Percentiles rank a stretch among this genome's conserved stretches.
Evolutionary conservation across 345 rosid genomes (phyloP).

Genomic region (Linum trigynum): DNA sequence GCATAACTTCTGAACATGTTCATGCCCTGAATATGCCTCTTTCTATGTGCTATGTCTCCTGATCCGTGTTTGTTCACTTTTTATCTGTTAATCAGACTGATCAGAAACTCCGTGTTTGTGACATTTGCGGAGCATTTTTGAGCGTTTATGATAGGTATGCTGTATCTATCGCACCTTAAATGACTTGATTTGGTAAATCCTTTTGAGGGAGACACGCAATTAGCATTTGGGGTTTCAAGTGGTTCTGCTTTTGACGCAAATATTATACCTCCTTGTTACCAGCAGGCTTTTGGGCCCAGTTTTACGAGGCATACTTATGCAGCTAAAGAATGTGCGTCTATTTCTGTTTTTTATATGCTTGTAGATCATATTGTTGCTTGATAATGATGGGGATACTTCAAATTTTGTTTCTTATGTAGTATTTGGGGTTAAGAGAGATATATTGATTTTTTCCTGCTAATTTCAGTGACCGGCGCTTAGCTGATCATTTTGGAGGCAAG

Average conservation of each 20-base stretch:
- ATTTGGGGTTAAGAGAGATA: slow-evolving; percentile 7
- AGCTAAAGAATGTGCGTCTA: slow-evolving; percentile 99
- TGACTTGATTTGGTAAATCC: slow-evolving; percentile 9
- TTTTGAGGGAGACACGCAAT: slow-evolving; percentile 38
- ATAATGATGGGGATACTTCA: slow-evolving; percentile 25
- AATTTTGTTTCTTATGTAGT: slow-evolving; percentile 1
- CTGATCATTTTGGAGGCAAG: slow-evolving; percentile 99
- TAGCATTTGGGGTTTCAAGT: slow-evolving; percentile 71
- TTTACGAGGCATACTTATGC: slow-evolving; percentile 99
- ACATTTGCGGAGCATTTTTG: slow-evolving; percentile 98
- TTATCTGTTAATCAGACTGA: slow-evolving; percentile 59
- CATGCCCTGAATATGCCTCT: background rate
- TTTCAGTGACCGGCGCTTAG: slow-evolving; percentile 96
- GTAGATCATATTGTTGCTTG: slow-evolving; percentile 47
- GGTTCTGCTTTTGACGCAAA: slow-evolving; percentile 83
- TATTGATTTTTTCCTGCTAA: slow-evolving; percentile 18
- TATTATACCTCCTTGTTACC: slow-evolving; percentile 96
- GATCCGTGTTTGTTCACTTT: background rate
- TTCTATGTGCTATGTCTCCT: background rate
- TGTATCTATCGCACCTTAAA: slow-evolving; percentile 19
- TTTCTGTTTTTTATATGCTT: slow-evolving; percentile 61
- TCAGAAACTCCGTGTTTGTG: slow-evolving; percentile 99
- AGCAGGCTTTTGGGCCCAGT: slow-evolving; percentile 99
- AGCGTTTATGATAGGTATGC: slow-evolving; percentile 94
- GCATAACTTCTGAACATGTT: background rate